phyloP scores from a whole-genome alignment of 129 eudicot species.

The Chrysanthemum seticuspe region DNA sequence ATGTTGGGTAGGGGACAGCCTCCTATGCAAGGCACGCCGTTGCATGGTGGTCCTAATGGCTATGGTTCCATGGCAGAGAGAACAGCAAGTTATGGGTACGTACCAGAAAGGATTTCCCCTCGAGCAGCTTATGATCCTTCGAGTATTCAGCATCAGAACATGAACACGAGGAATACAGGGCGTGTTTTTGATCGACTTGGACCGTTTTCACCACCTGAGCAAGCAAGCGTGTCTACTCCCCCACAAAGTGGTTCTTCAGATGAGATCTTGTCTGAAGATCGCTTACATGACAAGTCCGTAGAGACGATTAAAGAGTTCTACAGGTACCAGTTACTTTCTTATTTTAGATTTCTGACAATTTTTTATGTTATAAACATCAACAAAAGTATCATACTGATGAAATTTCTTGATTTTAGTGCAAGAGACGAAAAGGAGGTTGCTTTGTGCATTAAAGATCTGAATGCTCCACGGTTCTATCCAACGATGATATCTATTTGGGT shows the following conservation, averaged over 20 bases:
- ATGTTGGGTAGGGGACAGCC: constrained; percentile 87
- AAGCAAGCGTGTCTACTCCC: constrained; percentile 31
- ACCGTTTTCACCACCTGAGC: constrained; percentile 48
- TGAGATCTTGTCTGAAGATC: constrained; percentile 63
- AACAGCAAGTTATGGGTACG: constrained; percentile 37
- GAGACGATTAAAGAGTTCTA: constrained; percentile 79
- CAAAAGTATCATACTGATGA: background rate
- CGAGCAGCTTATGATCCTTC: constrained; percentile 38
- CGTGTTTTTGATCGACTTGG: constrained; percentile 43
- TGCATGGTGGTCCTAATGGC: constrained; percentile 52
- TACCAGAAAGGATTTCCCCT: constrained; percentile 45
- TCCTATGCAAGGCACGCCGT: constrained; percentile 31
- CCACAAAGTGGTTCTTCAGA: constrained; percentile 47
- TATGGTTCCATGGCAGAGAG: constrained; percentile 52
- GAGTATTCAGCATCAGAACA: constrained; percentile 33
- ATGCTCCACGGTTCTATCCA: constrained; percentile 74
- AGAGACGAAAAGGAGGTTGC: constrained; percentile 92
- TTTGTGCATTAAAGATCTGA: constrained; percentile 76
- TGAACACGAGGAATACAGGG: constrained; percentile 40
- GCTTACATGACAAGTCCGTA: constrained; percentile 59
- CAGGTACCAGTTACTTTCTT: constrained; percentile 50
- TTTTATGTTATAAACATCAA: too few species aligned
- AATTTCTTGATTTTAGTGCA: constrained; percentile 45
- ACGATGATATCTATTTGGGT: constrained; percentile 86
- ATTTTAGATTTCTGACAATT: too few species aligned